Base-by-base conservation (phyloP, 192 early-diverging fungal genomes). In the Umbelopsis sp. region DNA sequence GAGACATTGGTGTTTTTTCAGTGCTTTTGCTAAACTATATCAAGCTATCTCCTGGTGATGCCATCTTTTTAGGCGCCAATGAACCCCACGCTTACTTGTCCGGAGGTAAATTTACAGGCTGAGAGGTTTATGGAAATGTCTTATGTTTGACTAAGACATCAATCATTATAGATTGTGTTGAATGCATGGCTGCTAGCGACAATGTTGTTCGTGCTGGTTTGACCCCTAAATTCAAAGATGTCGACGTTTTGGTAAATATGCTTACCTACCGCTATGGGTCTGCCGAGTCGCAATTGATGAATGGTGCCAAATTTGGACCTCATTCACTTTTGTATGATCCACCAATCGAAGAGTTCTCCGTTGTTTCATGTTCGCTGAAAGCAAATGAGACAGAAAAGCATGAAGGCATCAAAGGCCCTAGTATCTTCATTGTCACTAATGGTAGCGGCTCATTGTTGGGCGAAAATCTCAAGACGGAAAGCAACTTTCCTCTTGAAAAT, bases 121-220 rank as follows among this genome's bases (percentile, higher is more conserved):
- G 51, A 35, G 11, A 30, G 16, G 18, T 16, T 30, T 13, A 35
- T 6, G 0, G 2, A 5, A 53, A 27, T 27, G 13, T 2, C 13
- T 27, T 25, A 27, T 61, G 6, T 13, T 8, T 33, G 27, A 16
- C 55, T 61, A 35, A 61, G 13, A 22, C 22, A 16, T 61, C 6
- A 2, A 13, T n/a, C 30, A 35, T 45, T 41, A 49, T 65, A 92
- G 97, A 99, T 80, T 96, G 92, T 79, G 84, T 99, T 49, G 97
- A 99, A 78, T 98, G 96, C 78, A 99, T 99, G 97, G 97, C 97
- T 10, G 91, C 95, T 9, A 91, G 88, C 52, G 97, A 99, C 76
- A 99, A 99, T 74, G 97, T 99, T 3, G 92, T 99, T 6, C 91
- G 97, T 33, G 93, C 96, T 2, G 97, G 97, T 13, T 81, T 99